A percentile compares a stretch with the other conserved stretches of the same genome.
Conservation (phyloP, 306 rosid species). For the Inga oerstediana region DNA sequence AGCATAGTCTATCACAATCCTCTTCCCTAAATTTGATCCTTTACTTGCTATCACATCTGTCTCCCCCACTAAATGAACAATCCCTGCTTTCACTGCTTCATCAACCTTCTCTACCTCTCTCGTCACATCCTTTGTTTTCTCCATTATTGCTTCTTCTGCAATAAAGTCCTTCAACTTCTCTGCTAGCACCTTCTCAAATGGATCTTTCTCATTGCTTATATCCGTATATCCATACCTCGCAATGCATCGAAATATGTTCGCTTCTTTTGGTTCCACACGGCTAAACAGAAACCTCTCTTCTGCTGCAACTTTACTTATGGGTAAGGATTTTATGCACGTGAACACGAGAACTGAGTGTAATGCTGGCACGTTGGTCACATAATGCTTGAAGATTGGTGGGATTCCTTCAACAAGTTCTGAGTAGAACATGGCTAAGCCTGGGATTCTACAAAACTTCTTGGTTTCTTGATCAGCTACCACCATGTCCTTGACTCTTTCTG, state of each 20-base stretch:
- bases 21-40: not conserved
- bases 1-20: not conserved
- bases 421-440: not conserved
- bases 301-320: not conserved
- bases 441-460: not conserved
- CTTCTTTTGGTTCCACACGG: not conserved
- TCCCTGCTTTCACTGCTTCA: not conserved
- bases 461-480: no score
- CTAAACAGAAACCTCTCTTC: not conserved
- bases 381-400: constrained; percentile 3
- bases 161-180: not conserved
- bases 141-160: not conserved
- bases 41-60: not conserved
- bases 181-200: not conserved
- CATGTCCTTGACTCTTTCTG: not conserved
- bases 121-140: not conserved
- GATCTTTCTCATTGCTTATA: not conserved
- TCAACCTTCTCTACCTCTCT: not conserved
- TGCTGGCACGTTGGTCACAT: not conserved
- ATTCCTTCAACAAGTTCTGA: constrained; percentile 5
- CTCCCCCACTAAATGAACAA: not conserved
- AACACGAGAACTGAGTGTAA: constrained; percentile 3
- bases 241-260: not conserved
- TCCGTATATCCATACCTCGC: constrained; percentile 5
- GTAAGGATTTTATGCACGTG: not conserved